Percentiles rank a stretch among this genome's conserved stretches.
Conservation (phyloP, 345 rosid species). For the Gossypium anomalum region DNA sequence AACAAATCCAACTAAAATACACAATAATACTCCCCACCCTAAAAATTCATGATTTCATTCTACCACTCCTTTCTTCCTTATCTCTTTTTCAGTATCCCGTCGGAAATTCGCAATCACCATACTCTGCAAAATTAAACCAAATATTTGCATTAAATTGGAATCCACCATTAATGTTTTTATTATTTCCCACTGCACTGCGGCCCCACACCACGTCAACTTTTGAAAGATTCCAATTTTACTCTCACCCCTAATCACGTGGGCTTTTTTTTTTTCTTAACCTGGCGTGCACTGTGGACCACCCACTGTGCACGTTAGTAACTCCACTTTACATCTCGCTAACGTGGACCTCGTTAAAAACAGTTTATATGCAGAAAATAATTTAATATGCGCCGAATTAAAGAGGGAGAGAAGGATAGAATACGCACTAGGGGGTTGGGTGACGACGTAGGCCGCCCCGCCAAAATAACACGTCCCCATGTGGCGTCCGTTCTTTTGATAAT, state of each 20-base stretch:
- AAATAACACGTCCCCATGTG: slow-evolving; percentile 71
- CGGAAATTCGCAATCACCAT: slow-evolving; percentile 57
- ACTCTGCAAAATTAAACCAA: slow-evolving; percentile 35
- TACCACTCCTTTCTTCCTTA: neutral
- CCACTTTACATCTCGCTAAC: neutral
- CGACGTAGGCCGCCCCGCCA: slow-evolving; percentile 84
- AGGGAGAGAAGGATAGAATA: slow-evolving; percentile 12
- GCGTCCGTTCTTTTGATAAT: slow-evolving; percentile 71
- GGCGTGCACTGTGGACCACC: neutral
- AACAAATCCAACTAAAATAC: slow-evolving; percentile 6
- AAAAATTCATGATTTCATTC: neutral
- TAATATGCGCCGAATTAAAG: neutral
- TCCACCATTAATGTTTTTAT: neutral
- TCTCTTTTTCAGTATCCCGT: slow-evolving; percentile 45
- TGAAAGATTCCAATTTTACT: neutral
- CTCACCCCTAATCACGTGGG: neutral
- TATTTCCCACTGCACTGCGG: neutral
- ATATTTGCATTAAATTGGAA: neutral
- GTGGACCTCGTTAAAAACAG: neutral
- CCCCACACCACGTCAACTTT: slow-evolving; percentile 1
- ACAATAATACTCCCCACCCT: neutral
- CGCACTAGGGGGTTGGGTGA: slow-evolving; percentile 77
- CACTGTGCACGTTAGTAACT: neutral
- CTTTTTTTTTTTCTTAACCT: neutral
- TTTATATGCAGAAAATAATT: neutral